Percentiles rank a stretch among this genome's conserved stretches.
phyloP scores from a whole-genome alignment of 2,329 filamentous ascomycete genomes.

The Aspergillus pseudotamarii region DNA sequence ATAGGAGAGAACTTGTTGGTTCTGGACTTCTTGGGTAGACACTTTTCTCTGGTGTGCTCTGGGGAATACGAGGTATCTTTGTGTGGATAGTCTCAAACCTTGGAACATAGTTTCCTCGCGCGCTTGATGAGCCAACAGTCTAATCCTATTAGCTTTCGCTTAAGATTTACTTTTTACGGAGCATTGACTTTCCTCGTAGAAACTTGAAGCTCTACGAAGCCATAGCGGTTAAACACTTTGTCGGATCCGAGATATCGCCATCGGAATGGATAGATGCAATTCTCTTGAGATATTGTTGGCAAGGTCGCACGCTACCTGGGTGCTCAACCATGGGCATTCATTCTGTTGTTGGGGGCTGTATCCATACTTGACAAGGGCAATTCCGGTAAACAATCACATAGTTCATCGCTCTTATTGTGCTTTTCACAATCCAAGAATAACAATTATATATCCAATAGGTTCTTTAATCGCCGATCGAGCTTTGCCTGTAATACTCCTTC shows the following conservation, averaged over 20 bases:
- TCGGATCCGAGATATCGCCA: background rate
- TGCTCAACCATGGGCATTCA: background rate
- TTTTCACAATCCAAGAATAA: background rate
- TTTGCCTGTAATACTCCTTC: background rate
- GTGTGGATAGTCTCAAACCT: background rate
- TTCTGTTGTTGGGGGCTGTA: background rate
- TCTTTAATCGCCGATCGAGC: background rate
- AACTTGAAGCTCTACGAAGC: background rate
- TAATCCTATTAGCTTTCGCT: too few relatives aligned
- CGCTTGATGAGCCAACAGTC: background rate
- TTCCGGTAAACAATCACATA: too few relatives aligned
- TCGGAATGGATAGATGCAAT: background rate
- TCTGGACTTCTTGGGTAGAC: too few relatives aligned
- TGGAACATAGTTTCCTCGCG: background rate
- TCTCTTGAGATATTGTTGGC: background rate
- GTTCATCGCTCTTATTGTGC: background rate
- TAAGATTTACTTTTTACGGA: background rate
- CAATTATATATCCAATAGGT: background rate
- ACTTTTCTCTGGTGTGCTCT: background rate
- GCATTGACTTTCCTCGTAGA: background rate
- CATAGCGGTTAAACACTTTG: background rate
- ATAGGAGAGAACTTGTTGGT: background rate
- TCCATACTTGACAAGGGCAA: background rate
- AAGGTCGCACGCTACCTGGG: background rate
- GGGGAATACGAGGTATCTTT: background rate